Percentiles rank a stretch among this genome's conserved stretches.
Evolutionary conservation across 2,329 filamentous ascomycete genomes (phyloP).

Genomic region (Tolypocladium ovalisporum): DNA sequence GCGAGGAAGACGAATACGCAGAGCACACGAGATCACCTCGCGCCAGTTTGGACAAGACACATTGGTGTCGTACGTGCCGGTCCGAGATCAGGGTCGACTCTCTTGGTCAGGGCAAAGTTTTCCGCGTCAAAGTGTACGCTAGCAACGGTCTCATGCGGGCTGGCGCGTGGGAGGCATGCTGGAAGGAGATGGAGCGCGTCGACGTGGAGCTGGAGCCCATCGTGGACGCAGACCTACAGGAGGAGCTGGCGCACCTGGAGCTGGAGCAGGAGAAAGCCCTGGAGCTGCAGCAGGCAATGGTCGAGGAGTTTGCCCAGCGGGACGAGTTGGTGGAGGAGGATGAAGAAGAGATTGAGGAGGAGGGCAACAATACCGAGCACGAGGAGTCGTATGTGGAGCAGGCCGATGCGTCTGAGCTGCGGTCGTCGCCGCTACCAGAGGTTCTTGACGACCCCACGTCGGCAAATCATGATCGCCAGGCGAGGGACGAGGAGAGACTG

Average conservation of each 20-base stretch:
- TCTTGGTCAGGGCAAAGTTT: slow-evolving; percentile 45
- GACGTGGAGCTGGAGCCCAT: slow-evolving; percentile 83
- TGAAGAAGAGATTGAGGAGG: background rate
- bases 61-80: slow-evolving; percentile 48
- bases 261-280: slow-evolving; percentile 31
- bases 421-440: slow-evolving; percentile 7
- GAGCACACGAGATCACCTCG: slow-evolving; percentile 16
- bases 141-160: slow-evolving; percentile 90
- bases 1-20: slow-evolving; percentile 34
- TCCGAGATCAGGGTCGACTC: slow-evolving; percentile 43
- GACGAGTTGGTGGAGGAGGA: slow-evolving; percentile 12
- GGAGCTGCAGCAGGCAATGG: slow-evolving; percentile 12
- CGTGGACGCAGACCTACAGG: slow-evolving; percentile 46
- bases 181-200: slow-evolving; percentile 97
- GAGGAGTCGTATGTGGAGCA: slow-evolving; percentile 4
- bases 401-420: slow-evolving; percentile 1
- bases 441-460: slow-evolving; percentile 3
- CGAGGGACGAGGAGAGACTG: slow-evolving; percentile 37
- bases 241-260: slow-evolving; percentile 47
- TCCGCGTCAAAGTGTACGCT: slow-evolving; percentile 81
- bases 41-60: slow-evolving; percentile 21
- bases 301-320: slow-evolving; percentile 12
- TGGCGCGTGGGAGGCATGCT: slow-evolving; percentile 85
- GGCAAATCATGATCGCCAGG: slow-evolving; percentile 22
- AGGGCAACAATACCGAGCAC: background rate